Conservation (phyloP, 345 rosid species). For the Eucalyptus shirleyi region DNA sequence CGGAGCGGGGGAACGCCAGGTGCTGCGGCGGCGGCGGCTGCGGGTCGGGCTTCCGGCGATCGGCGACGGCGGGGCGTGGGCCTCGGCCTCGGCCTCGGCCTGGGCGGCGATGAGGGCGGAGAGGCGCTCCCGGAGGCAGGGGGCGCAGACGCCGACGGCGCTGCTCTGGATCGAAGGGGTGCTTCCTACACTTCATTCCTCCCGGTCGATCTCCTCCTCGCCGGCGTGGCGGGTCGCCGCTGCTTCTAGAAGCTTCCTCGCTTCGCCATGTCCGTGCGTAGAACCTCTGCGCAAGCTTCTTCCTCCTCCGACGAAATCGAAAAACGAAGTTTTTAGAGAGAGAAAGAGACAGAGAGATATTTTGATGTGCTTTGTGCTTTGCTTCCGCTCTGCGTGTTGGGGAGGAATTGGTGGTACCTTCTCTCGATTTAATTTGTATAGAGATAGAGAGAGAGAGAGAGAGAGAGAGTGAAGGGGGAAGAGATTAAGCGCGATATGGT, state of each 20-base stretch:
- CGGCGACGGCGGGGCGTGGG: not conserved
- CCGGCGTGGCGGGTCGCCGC: not conserved
- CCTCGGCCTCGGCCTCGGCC: conserved; percentile 14
- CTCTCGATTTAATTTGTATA: not conserved
- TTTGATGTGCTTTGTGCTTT: not conserved
- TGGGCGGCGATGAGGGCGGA: conserved; percentile 33
- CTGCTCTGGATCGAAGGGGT: conserved; percentile 52
- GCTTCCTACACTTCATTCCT: conserved; percentile 77
- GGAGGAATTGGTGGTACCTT: not conserved
- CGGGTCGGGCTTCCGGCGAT: conserved; percentile 4
- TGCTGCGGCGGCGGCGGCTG: conserved; percentile 10
- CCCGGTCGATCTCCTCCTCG: not conserved
- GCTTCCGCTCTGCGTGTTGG: not conserved
- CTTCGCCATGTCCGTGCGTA: not conserved
- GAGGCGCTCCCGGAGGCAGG: conserved; percentile 88
- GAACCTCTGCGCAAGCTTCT: not conserved
- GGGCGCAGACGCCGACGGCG: conserved; percentile 75
- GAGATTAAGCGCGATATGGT: not conserved
- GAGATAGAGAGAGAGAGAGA: not conserved
- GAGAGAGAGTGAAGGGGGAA: not conserved
- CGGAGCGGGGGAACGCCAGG: conserved; percentile 69
- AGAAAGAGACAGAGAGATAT: not conserved
- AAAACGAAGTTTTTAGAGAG: not conserved
- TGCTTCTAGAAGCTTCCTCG: not conserved
- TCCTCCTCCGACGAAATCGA: not conserved